A percentile compares a stretch with the other conserved stretches of the same genome.
Conservation (phyloP, 441 rosid genomes). For the Euphorbia celastroides region DNA sequence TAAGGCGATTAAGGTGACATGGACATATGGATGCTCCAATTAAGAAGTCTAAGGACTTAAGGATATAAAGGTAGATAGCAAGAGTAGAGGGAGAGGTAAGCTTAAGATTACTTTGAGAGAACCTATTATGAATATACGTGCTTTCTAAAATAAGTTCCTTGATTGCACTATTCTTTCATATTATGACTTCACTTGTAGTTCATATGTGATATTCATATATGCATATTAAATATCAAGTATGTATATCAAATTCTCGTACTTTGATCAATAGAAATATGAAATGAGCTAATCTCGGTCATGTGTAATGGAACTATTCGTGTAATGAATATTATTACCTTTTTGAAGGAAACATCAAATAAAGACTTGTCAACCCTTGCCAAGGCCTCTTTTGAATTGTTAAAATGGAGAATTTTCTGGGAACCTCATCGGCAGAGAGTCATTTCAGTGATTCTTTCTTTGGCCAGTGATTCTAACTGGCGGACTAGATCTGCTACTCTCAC, state of each 20-base stretch:
- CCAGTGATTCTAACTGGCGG: slow-evolving; percentile 89
- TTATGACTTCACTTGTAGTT: not conserved
- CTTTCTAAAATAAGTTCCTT: not conserved
- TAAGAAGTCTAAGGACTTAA: no score
- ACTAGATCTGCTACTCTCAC: slow-evolving; percentile 94
- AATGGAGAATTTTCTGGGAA: slow-evolving; percentile 84
- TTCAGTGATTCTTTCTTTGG: slow-evolving; percentile 63
- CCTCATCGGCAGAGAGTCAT: slow-evolving; percentile 79
- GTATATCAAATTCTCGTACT: not conserved
- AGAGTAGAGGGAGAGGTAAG: no score
- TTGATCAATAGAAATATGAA: not conserved
- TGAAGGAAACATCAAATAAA: slow-evolving; percentile 94
- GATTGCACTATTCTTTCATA: not conserved
- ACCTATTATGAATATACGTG: no score
- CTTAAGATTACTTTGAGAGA: no score
- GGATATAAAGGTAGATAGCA: no score
- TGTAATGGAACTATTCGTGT: slow-evolving; percentile 15
- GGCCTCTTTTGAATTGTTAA: slow-evolving; percentile 90
- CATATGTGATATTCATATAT: not conserved
- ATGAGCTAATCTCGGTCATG: not conserved
- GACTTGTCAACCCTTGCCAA: slow-evolving; percentile 94
- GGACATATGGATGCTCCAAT: not conserved
- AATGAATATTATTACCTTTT: slow-evolving; percentile 19
- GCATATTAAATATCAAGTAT: not conserved
- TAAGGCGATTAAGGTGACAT: not conserved